Percentiles rank a stretch among this genome's conserved stretches.
Evolutionary conservation across 148 eudicot genomes (phyloP).

Genomic region (Fagopyrum tataricum): DNA sequence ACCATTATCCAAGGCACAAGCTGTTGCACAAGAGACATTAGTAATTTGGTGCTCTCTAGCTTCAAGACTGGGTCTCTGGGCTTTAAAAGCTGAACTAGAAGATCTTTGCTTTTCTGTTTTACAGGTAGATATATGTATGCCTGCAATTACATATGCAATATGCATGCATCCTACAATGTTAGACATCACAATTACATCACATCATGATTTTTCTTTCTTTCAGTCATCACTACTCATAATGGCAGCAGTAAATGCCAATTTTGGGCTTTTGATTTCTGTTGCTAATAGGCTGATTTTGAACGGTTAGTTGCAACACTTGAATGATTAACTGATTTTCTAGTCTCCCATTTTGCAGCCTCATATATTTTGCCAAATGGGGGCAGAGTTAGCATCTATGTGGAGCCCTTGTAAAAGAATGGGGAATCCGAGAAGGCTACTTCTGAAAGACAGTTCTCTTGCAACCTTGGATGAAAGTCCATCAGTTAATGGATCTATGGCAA

Average conservation of each 20-base stretch:
- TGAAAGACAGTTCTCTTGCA: constrained; percentile 30
- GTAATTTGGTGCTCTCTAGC: constrained; percentile 98
- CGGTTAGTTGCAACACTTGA: neutral
- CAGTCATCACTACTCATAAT: neutral
- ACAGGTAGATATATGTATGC: constrained; percentile 38
- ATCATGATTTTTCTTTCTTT: neutral
- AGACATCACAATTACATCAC: neutral
- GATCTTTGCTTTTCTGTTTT: constrained; percentile 95
- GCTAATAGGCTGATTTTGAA: neutral
- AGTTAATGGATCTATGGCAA: constrained; percentile 20
- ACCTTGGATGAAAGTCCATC: constrained; percentile 22
- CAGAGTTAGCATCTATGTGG: constrained; percentile 91
- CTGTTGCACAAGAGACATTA: constrained; percentile 88
- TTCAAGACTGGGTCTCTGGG: constrained; percentile 92
- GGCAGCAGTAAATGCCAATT: neutral
- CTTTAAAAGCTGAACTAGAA: constrained; percentile 92
- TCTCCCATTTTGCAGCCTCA: constrained; percentile 54
- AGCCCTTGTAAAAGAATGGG: constrained; percentile 46
- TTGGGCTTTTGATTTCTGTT: neutral
- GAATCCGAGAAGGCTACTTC: constrained; percentile 47
- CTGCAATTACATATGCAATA: neutral
- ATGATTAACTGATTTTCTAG: neutral
- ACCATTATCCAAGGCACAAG: constrained; percentile 76
- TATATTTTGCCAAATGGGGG: constrained; percentile 62
- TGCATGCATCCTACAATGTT: neutral